Conservation (phyloP, 164 flowering plant species). For the Houttuynia cordata region DNA sequence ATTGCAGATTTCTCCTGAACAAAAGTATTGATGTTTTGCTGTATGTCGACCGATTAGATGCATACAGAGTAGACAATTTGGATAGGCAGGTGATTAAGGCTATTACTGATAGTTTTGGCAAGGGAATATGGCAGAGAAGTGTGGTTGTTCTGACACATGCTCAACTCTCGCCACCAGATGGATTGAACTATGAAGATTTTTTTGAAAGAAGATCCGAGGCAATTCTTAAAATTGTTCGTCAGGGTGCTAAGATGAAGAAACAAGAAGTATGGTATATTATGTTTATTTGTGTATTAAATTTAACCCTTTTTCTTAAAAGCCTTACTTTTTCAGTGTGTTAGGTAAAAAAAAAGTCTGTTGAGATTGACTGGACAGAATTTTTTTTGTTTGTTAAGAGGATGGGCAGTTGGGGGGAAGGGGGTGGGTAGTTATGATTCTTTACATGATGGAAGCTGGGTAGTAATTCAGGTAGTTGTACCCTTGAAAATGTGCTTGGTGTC, state of each 20-base stretch:
- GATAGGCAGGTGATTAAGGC: slow-evolving; percentile 79
- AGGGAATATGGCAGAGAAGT: slow-evolving; percentile 71
- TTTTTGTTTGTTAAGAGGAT: too few species aligned
- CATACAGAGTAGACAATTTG: slow-evolving; percentile 86
- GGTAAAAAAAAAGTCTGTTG: too few species aligned
- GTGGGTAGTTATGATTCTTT: too few species aligned
- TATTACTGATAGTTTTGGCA: slow-evolving; percentile 83
- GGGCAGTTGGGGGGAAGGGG: too few species aligned
- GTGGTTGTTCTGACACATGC: slow-evolving; percentile 89
- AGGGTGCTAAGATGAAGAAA: slow-evolving; percentile 51
- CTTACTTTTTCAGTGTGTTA: too few species aligned
- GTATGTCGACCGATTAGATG: slow-evolving; percentile 92
- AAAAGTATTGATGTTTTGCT: slow-evolving; percentile 91
- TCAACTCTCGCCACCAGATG: slow-evolving; percentile 92
- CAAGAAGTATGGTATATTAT: slow-evolving; percentile 26
- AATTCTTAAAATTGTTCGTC: slow-evolving; percentile 52
- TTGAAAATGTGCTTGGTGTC: too few species aligned
- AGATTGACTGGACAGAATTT: too few species aligned
- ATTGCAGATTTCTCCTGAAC: slow-evolving; percentile 75
- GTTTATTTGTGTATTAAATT: neutral
- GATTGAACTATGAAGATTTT: slow-evolving; percentile 67
- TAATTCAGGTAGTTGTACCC: too few species aligned
- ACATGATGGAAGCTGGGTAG: too few species aligned
- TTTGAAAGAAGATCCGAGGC: slow-evolving; percentile 67
- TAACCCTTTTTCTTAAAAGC: too few species aligned